Evolutionary conservation across 2,329 filamentous ascomycete species (phyloP), one percentile per base, ranked within the genome.

Genomic region (Lachnellula occidentalis): DNA sequence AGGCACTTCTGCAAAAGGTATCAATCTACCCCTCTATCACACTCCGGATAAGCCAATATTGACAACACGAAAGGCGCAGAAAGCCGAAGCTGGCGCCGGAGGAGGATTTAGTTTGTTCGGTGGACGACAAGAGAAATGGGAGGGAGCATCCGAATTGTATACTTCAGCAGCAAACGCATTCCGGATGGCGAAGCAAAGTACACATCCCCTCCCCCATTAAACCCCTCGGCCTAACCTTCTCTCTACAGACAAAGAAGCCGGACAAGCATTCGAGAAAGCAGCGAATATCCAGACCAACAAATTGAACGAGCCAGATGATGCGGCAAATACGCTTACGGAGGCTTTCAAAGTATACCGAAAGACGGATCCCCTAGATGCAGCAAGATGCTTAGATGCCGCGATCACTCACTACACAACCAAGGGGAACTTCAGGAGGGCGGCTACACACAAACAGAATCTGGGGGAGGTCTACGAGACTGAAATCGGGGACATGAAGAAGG

Each of bases 281-380:
- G 92, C 91, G n/a, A 73, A 80, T 43, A 85, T 97, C 56, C 90
- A 95, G 71, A 81, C 76, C 48, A 80, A 85, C 62, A 86, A 92
- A 65, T 81, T 97, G 49, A 95, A 91, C 69, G 92, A 97, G 69
- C 89, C 88, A 42, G 90, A 95, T 70, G 94, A 97, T 69, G 90
- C 91, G 47, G 92, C 92, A 60, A 95, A 95, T 73, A 87, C 87
- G 47, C 77, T 91, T 58, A 83, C 87, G 66, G 92, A 97, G 71
- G 94, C 94, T 50, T 97, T 92, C 81, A 96, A 97, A 77, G 87
- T 90, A 57, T 97, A 96, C 76, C 82, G 87, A 66, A 95, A 91
- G 73, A 85, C 88, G 51, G 85, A 89, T 66, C 91, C 91, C 19
- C 79, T 90, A 68, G 87, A 92, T 66, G 92, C 92, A 15, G 89